Conservation (phyloP, 2,329 filamentous ascomycete species). For the Chaetomium sp. region DNA sequence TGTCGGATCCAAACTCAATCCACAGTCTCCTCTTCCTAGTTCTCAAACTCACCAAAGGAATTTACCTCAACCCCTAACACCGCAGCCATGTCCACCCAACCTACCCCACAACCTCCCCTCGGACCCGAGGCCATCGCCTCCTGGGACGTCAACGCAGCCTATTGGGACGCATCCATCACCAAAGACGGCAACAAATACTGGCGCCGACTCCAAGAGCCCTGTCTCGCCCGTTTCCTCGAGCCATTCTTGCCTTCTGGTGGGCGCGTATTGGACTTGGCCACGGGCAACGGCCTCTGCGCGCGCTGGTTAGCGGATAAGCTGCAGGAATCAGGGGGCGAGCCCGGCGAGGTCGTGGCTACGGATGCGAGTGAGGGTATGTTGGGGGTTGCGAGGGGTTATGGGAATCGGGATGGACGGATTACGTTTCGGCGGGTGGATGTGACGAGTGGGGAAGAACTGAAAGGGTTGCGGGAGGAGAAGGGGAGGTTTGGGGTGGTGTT, state of each 20-base stretch:
- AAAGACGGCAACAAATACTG: conserved; percentile 40
- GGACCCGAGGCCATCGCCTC: conserved; percentile 22
- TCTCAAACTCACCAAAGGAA: not conserved
- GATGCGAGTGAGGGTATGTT: conserved; percentile 40
- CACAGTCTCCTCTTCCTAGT: not conserved
- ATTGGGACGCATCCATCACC: conserved; percentile 38
- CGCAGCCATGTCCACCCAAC: conserved; percentile 5
- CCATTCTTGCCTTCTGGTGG: conserved; percentile 18
- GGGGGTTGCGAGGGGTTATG: conserved; percentile 27
- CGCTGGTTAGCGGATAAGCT: conserved; percentile 36
- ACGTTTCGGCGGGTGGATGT: conserved; percentile 33
- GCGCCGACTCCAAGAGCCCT: conserved; percentile 36
- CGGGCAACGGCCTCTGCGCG: conserved; percentile 43
- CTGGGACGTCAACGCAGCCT: conserved; percentile 38
- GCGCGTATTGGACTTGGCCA: conserved; percentile 41
- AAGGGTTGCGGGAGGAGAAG: conserved; percentile 20
- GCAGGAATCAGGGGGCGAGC: conserved; percentile 18
- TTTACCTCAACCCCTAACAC: not conserved
- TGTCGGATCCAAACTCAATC: not conserved
- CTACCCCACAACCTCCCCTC: not conserved
- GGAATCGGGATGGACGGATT: conserved; percentile 22
- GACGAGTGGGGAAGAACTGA: conserved; percentile 30
- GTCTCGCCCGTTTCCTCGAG: conserved; percentile 32
- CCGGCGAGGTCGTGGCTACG: conserved; percentile 32
- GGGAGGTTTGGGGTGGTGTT: conserved; percentile 36